These are phyloP conservation scores for Pelargonium nanum DNA, from an alignment of 345 rosid genomes.

Conservation along the genomic window DNA sequence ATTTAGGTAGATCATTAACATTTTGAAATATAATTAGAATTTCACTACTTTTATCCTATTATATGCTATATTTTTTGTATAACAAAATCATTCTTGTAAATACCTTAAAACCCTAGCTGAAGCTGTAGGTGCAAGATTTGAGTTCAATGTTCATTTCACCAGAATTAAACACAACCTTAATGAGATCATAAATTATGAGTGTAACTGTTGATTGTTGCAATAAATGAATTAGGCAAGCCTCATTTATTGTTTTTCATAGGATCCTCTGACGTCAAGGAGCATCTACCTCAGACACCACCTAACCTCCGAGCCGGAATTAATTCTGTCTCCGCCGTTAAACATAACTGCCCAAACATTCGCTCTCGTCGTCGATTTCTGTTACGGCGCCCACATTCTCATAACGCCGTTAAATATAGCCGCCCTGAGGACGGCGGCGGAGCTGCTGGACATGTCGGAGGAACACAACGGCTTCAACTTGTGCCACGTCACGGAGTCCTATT, in stretches of 20 bases:
- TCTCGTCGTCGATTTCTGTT: conserved; percentile 48
- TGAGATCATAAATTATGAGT: too few relatives aligned
- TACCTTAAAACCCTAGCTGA: too few relatives aligned
- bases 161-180: too few relatives aligned
- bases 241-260: conserved; percentile 29
- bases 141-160: too few relatives aligned
- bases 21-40: too few relatives aligned
- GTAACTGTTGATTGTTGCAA: too few relatives aligned
- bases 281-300: conserved; percentile 57
- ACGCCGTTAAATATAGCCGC: conserved; percentile 70
- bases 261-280: conserved; percentile 50
- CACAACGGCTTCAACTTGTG: conserved; percentile 25
- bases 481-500: conserved; percentile 53
- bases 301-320: conserved; percentile 39
- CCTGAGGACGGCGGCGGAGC: conserved; percentile 54
- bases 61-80: too few relatives aligned
- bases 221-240: too few relatives aligned
- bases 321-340: conserved; percentile 64
- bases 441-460: conserved; percentile 46
- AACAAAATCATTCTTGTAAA: too few relatives aligned
- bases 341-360: conserved; percentile 63
- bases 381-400: conserved; percentile 37
- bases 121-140: too few relatives aligned
- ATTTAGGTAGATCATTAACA: too few relatives aligned
- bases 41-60: too few relatives aligned